A percentile compares a stretch with the other conserved stretches of the same genome.
phyloP scores from a whole-genome alignment of 1,284 basidiomycete species.

The Boletellus deceptivus region DNA sequence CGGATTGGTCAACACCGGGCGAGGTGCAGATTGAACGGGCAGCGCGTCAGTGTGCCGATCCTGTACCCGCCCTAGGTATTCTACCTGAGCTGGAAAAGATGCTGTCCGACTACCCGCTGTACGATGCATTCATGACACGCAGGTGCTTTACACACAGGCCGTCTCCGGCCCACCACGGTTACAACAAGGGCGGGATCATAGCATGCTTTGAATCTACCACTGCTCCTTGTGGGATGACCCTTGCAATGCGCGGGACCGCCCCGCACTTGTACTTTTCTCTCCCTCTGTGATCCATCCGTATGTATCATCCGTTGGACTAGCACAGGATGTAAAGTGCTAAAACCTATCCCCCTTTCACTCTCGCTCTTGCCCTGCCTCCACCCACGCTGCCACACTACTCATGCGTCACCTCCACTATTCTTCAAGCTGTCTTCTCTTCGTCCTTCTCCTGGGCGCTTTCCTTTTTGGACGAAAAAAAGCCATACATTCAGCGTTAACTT shows the following conservation, averaged over 20 bases:
- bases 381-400: too few relatives aligned
- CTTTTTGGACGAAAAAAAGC: too few relatives aligned
- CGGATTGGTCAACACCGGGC: constrained; percentile 21
- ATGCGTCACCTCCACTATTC: too few relatives aligned
- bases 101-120: constrained; percentile 37
- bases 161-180: constrained; percentile 6
- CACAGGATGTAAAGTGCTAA: too few relatives aligned
- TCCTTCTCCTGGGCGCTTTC: too few relatives aligned
- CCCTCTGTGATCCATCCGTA: too few relatives aligned
- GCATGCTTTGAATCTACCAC: constrained; percentile 14
- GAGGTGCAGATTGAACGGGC: background rate
- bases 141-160: constrained; percentile 66
- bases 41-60: background rate
- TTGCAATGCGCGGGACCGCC: background rate
- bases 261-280: constrained; percentile 3
- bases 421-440: too few relatives aligned
- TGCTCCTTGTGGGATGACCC: constrained; percentile 3
- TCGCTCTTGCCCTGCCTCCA: too few relatives aligned
- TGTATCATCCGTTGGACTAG: too few relatives aligned
- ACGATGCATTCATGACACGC: constrained; percentile 61
- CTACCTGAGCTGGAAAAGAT: background rate
- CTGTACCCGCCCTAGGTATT: background rate
- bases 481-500: too few relatives aligned
- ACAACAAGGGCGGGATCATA: constrained; percentile 17
- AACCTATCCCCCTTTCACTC: too few relatives aligned